A percentile compares a stretch with the other conserved stretches of the same genome.
Conservation (phyloP, 1,284 basidiomycete species). For the Boletus calvinii region DNA sequence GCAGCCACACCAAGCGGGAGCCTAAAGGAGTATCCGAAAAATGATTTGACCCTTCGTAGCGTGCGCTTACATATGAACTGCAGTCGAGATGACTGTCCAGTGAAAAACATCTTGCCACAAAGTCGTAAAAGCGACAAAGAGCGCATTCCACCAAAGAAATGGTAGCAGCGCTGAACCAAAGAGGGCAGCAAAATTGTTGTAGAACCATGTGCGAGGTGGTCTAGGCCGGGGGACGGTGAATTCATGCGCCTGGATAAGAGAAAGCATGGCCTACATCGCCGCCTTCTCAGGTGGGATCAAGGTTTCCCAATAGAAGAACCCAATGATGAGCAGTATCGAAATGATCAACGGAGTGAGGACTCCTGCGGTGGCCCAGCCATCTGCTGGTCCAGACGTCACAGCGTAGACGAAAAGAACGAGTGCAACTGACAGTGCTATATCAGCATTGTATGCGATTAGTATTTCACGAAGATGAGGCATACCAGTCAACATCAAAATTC, state of each 20-base stretch:
- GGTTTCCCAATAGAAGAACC: conserved; percentile 44
- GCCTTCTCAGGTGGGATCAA: conserved; percentile 33
- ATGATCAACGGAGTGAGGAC: conserved; percentile 38
- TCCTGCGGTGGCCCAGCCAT: conserved; percentile 38
- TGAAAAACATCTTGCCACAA: conserved; percentile 39
- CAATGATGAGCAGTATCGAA: conserved; percentile 35
- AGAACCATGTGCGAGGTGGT: conserved; percentile 41
- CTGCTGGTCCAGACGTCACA: conserved; percentile 38
- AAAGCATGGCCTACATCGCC: conserved; percentile 31
- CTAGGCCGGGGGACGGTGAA: conserved; percentile 21
- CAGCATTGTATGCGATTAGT: background rate
- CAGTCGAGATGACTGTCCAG: conserved; percentile 35
- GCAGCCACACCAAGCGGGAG: conserved; percentile 43
- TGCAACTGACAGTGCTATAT: conserved; percentile 25
- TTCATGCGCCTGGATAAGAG: background rate
- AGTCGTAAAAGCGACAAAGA: conserved; percentile 33
- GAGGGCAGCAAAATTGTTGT: conserved; percentile 41
- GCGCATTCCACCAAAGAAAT: conserved; percentile 39
- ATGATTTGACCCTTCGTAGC: background rate
- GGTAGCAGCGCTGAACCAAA: conserved; percentile 39
- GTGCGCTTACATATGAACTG: conserved; percentile 33
- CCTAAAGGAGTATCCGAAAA: conserved; percentile 30
- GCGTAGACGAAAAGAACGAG: conserved; percentile 43
- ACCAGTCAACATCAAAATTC: conserved; percentile 35
- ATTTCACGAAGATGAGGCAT: background rate